phyloP scores from a whole-genome alignment of 345 rosid species.

The Cardamine resedifolia region DNA sequence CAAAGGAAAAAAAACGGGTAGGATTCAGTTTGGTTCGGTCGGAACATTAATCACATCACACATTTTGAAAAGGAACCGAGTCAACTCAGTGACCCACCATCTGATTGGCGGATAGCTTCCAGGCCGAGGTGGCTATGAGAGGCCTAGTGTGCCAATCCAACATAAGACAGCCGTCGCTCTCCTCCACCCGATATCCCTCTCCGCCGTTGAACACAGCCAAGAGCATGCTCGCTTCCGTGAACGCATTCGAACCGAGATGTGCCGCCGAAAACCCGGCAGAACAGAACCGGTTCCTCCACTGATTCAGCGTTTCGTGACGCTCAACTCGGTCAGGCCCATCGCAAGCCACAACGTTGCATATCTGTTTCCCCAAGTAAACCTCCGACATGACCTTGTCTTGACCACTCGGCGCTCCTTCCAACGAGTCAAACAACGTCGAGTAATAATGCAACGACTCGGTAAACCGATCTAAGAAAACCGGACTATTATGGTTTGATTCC shows the following conservation, averaged over 20 bases:
- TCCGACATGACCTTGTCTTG: constrained; percentile 72
- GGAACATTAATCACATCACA: not conserved
- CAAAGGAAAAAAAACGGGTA: not conserved
- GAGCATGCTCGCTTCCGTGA: constrained; percentile 75
- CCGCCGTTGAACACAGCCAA: constrained; percentile 70
- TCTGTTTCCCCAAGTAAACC: constrained; percentile 78
- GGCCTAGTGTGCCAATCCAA: constrained; percentile 84
- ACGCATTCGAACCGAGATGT: constrained; percentile 80
- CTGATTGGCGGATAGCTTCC: constrained; percentile 47
- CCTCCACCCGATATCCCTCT: constrained; percentile 83
- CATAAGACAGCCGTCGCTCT: constrained; percentile 67
- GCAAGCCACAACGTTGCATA: constrained; percentile 74
- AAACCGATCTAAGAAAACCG: constrained; percentile 73
- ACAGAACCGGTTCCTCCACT: constrained; percentile 60
- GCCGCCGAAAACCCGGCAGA: constrained; percentile 66
- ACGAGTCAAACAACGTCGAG: constrained; percentile 76
- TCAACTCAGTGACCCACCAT: constrained; percentile 25
- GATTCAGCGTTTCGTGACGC: constrained; percentile 66
- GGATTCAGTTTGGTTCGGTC: constrained; percentile 8
- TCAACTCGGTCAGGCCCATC: constrained; percentile 76
- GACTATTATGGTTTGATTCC: constrained; percentile 73
- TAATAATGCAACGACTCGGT: constrained; percentile 77
- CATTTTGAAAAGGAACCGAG: not conserved
- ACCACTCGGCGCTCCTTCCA: constrained; percentile 52
- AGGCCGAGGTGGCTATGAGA: constrained; percentile 81